A percentile compares a stretch with the other conserved stretches of the same genome.
Evolutionary conservation across 768 basidiomycete species (phyloP).

Genomic region (Suillus discolor): DNA sequence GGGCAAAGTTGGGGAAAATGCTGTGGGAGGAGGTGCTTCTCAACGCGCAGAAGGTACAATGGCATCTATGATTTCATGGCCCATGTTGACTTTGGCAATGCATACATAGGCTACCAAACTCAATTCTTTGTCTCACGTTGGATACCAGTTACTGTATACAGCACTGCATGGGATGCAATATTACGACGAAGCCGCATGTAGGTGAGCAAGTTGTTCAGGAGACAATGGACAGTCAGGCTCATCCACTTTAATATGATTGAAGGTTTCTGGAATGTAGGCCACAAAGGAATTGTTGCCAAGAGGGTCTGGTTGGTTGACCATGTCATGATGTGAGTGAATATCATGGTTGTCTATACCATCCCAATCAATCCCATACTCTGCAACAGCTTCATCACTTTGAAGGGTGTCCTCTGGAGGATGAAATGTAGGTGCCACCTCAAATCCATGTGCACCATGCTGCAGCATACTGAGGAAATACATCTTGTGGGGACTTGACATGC

Average conservation of each 20-base stretch:
- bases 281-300: neutral
- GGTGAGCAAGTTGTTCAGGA: no score
- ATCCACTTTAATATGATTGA: neutral
- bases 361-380: neutral
- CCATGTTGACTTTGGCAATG: no score
- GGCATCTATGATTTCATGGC: no score
- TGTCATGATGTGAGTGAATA: neutral
- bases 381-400: neutral
- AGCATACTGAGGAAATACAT: neutral
- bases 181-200: no score
- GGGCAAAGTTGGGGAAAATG: no score
- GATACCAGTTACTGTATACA: no score
- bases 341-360: neutral
- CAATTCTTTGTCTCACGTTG: no score
- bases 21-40: no score
- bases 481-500: neutral
- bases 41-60: no score
- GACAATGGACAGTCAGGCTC: neutral
- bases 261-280: neutral
- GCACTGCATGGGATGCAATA: no score
- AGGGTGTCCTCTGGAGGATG: neutral
- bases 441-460: neutral
- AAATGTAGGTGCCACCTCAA: neutral
- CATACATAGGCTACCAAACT: no score
- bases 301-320: neutral